Evolutionary conservation across 176 grass and related monocot species (phyloP), one percentile per base, ranked within the genome.

Genomic region (Miscanthus lutarioriparius): DNA sequence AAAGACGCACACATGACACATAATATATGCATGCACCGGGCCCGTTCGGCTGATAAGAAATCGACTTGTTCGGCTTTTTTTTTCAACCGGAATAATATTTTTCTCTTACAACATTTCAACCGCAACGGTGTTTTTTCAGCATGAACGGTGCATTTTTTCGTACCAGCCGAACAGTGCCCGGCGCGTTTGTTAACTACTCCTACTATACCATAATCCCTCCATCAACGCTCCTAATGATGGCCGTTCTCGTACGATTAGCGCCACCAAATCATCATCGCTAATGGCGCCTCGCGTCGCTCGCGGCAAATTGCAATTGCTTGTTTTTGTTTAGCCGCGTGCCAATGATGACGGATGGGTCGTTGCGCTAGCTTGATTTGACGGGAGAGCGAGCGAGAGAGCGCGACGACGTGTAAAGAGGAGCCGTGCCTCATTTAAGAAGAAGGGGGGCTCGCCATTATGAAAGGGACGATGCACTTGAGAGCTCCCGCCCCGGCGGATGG

Each of bases 311-410:
- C 53, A 6, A 15, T 65, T 19, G 20, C 22, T 39, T 17, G 15
- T n/a, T 49, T 49, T 49, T 49, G 44, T 79, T 90, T 78, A 87
- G 54, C 28, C 14, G 22, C 20, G 59, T 69, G 11, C 48, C 84
- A 87, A 91, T 84, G 85, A 87, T 84, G 69, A 87, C 39, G 28
- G 69, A 38, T 28, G 78, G 63, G 47, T 10, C 22, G 48, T 75
- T 48, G 63, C 22, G 62, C 32, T 32, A 3, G 48, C 65, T 82
- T 58, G 79, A 69, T 70, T 74, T 49, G 71, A 48, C 71, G 70
- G 19, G 63, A 48, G 28, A 17, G 12, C 8, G 62, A 49, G 26
- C 38, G 12, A 2, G 28, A 30, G 43, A 11, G 45, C 16, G 19
- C 49, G 64, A 8, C 33, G 72, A 76, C 51, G 72, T 67, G 63